phyloP scores from a whole-genome alignment of 2,329 filamentous ascomycete genomes.

The Penicillium sp. region DNA sequence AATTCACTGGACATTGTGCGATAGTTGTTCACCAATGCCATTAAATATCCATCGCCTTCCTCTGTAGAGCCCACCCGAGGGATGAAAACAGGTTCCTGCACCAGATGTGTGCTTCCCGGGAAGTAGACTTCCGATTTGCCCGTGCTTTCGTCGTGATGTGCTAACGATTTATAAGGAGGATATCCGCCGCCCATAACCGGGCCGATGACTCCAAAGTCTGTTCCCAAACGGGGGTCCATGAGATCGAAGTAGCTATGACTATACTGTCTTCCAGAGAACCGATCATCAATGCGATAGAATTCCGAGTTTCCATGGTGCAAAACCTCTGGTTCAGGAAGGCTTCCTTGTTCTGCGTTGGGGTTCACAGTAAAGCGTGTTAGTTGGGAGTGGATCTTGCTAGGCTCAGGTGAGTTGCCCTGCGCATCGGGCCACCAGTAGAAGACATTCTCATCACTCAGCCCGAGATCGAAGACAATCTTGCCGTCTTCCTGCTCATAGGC shows the following conservation, averaged over 20 bases:
- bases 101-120: conserved; percentile 41
- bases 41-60: conserved; percentile 26
- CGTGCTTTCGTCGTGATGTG: conserved; percentile 32
- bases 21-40: conserved; percentile 26
- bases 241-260: conserved; percentile 45
- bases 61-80: conserved; percentile 5
- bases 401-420: conserved; percentile 35
- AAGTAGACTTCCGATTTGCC: conserved; percentile 46
- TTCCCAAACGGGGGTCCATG: conserved; percentile 44
- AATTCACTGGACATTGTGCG: conserved; percentile 23
- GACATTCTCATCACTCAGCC: conserved; percentile 40
- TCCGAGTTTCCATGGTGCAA: conserved; percentile 43
- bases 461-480: conserved; percentile 37
- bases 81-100: conserved; percentile 28
- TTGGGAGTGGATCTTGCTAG: conserved; percentile 26
- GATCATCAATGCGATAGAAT: conserved; percentile 53
- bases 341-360: conserved; percentile 20
- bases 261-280: conserved; percentile 39
- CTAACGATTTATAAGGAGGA: conserved; percentile 49
- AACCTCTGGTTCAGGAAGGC: conserved; percentile 22
- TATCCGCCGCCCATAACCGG: conserved; percentile 31
- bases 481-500: conserved; percentile 35
- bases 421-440: conserved; percentile 47
- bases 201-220: conserved; percentile 28
- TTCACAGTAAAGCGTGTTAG: conserved; percentile 29